These are phyloP conservation scores for Coniella vitis DNA, from an alignment of 2,329 filamentous ascomycete genomes.

Conservation along the genomic window DNA sequence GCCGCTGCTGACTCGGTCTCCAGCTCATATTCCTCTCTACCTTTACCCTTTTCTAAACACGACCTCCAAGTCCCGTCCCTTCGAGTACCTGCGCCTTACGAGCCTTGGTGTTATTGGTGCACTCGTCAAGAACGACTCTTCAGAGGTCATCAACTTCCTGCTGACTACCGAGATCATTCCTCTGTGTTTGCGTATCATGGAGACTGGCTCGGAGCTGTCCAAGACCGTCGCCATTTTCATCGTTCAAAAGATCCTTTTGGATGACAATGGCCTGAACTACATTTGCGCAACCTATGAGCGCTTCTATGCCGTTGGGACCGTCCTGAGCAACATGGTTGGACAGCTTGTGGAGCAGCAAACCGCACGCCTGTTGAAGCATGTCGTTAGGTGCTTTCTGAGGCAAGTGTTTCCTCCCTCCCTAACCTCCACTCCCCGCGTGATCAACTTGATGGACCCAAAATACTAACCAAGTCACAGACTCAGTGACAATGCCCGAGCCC, in stretches of 20 bases:
- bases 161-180: constrained; percentile 98
- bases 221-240: constrained; percentile 99
- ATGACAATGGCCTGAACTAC: constrained; percentile 94
- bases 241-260: constrained; percentile 95
- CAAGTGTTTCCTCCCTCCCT: constrained; percentile 35
- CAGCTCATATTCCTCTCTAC: constrained; percentile 95
- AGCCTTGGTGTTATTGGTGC: constrained; percentile 95
- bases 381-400: constrained; percentile 94
- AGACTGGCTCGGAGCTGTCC: constrained; percentile 94
- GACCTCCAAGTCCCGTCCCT: constrained; percentile 93
- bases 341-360: constrained; percentile 98
- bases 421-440: background rate
- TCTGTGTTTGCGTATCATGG: constrained; percentile 96
- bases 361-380: constrained; percentile 90
- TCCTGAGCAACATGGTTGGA: constrained; percentile 96
- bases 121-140: constrained; percentile 96
- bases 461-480: constrained; percentile 48
- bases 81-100: constrained; percentile 93
- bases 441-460: background rate
- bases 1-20: background rate
- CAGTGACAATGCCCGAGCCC: constrained; percentile 91
- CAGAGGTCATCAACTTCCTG: constrained; percentile 97
- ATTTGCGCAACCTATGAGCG: constrained; percentile 98
- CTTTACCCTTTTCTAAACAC: constrained; percentile 98
- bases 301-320: constrained; percentile 96